Evolutionary conservation across 805 yeast species (phyloP).

Genomic region (Barnettozyma wickerhamii): DNA sequence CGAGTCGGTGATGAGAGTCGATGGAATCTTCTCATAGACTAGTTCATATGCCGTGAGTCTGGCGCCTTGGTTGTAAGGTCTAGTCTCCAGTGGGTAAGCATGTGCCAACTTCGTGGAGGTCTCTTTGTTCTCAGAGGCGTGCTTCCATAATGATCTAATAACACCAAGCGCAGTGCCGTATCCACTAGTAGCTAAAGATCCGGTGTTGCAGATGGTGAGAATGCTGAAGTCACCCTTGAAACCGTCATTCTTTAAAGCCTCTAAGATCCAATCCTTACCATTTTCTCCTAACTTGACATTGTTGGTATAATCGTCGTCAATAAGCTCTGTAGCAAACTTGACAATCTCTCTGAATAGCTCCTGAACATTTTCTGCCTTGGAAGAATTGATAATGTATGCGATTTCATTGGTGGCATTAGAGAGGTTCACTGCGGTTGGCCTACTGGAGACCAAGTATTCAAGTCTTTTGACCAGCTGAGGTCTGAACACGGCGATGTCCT

Average conservation of each 20-base stretch:
- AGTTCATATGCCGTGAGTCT: conserved; percentile 89
- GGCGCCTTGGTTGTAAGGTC: conserved; percentile 97
- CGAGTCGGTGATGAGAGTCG: conserved; percentile 84
- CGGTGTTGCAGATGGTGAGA: conserved; percentile 92
- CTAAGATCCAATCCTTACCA: conserved; percentile 67
- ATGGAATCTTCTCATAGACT: conserved; percentile 79
- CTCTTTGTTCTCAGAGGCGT: conserved; percentile 30
- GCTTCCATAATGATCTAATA: conserved; percentile 62
- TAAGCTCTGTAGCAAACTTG: conserved; percentile 49
- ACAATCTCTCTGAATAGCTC: conserved; percentile 31
- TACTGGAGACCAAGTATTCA: conserved; percentile 63
- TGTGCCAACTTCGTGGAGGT: conserved; percentile 45
- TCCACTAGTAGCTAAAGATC: conserved; percentile 95
- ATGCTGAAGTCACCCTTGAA: conserved; percentile 70
- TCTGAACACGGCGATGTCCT: conserved; percentile 32
- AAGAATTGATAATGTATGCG: conserved; percentile 28
- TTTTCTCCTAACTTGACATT: conserved; percentile 74
- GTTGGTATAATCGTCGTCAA: conserved; percentile 73
- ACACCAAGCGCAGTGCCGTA: conserved; percentile 97
- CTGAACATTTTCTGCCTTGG: conserved; percentile 23
- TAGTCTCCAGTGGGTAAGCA: conserved; percentile 86
- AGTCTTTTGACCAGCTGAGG: conserved; percentile 42
- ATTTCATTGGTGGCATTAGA: conserved; percentile 57
- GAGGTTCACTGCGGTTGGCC: conserved; percentile 96
- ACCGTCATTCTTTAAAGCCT: conserved; percentile 40